phyloP scores from a whole-genome alignment of 768 basidiomycete genomes.

The Leccinum broughii region DNA sequence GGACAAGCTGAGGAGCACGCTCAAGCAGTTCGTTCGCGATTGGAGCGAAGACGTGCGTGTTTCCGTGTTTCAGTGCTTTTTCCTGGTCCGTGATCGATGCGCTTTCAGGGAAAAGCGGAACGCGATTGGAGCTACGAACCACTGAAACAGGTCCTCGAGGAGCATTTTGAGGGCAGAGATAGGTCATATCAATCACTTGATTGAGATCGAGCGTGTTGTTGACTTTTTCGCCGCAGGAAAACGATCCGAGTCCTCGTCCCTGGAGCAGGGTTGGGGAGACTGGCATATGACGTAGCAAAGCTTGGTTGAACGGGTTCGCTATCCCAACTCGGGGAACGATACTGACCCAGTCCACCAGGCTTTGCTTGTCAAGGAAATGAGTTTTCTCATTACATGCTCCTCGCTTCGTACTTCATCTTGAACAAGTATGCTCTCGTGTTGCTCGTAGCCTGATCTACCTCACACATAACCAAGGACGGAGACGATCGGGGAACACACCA shows the following conservation, averaged over 20 bases:
- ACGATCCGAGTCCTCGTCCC: conserved; percentile 80
- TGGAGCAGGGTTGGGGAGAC: conserved; percentile 83
- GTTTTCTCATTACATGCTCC: conserved; percentile 94
- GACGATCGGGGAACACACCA: conserved; percentile 63
- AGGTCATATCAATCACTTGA: conserved; percentile 37
- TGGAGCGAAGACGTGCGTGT: conserved; percentile 79
- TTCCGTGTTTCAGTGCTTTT: background rate
- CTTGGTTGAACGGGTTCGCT: conserved; percentile 51
- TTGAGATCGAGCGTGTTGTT: background rate
- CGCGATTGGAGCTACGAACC: conserved; percentile 80
- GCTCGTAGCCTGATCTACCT: background rate
- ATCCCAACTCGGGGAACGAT: background rate
- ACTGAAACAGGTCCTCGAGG: conserved; percentile 71
- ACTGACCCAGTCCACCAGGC: conserved; percentile 45
- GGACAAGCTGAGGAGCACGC: conserved; percentile 89
- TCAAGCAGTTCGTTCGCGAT: conserved; percentile 92
- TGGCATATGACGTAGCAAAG: conserved; percentile 86
- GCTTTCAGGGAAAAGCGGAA: conserved; percentile 65
- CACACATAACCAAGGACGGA: conserved; percentile 49
- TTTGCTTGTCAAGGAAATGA: conserved; percentile 94
- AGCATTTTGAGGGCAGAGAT: conserved; percentile 54
- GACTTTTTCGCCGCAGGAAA: conserved; percentile 34
- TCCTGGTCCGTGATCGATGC: background rate
- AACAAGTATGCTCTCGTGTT: conserved; percentile 59
- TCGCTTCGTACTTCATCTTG: conserved; percentile 84